Evolutionary conservation across 2,329 filamentous ascomycete genomes (phyloP), one percentile per base, ranked within the genome.

Genomic region (Mycocentrospora acerina): DNA sequence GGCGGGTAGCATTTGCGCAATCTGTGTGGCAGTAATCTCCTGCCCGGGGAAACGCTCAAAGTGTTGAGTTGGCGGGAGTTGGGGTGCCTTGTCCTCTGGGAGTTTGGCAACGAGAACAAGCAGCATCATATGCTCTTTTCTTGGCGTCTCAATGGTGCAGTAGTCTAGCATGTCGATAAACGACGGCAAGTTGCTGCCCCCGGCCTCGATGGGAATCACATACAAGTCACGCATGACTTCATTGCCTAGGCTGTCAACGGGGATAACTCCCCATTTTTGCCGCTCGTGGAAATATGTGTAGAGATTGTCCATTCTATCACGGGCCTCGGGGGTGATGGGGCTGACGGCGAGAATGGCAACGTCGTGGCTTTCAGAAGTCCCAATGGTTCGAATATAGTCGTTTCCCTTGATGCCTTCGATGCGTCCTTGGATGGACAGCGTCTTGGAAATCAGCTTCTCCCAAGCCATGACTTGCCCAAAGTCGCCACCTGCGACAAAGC

Each of bases 141-240:
- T 78, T 2, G 79, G 79, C 42, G 80, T 77, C 29, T 90, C 87
- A 22, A 96, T 79, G 19, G 81, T 80, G 63, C 90, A 90, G 54
- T 91, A 86, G 47, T 88, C 84, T n/a, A 97, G 78, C 58, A 95
- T 86, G 44, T 89, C 80, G 66, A 96, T 82, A 56, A 96, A 95
- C 46, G 90, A 87, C 0, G 93, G 91, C 29, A 91, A 79, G 32
- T 72, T 71, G 24, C 69, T 71, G 33, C 79, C 80, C 24, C 88
- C 89, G 4, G 83, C 78, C 22, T 89, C 81, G 4, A 97, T 81
- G 0, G 93, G 91, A 8, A 96, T 85, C 22, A 97, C 79, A 64
- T 97, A 97, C 2, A 90, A 88, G 61, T 97, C 91, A 43, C 90
- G 85, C 32, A 96, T 86, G 44, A 89, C 85, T 14, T 82, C 79